phyloP scores from a whole-genome alignment of 1,284 basidiomycete species.

The Leccinum angustisporum region DNA sequence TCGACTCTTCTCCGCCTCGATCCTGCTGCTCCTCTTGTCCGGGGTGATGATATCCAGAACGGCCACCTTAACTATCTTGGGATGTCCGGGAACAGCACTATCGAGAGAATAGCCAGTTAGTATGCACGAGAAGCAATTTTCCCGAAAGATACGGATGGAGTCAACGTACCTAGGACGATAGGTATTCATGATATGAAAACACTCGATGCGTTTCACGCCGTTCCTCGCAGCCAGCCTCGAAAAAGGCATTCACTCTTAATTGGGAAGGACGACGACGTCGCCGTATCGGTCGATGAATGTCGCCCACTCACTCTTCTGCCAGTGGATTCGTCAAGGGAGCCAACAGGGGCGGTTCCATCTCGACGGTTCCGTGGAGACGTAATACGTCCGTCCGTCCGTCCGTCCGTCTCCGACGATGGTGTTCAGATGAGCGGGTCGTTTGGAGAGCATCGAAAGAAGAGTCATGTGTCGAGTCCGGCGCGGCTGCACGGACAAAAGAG shows the following conservation, averaged over 20 bases:
- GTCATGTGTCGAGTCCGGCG: constrained; percentile 71
- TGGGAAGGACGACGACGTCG: constrained; percentile 79
- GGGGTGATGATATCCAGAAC: constrained; percentile 79
- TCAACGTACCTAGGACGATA: constrained; percentile 61
- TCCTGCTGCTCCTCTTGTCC: constrained; percentile 58
- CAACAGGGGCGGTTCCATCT: constrained; percentile 81
- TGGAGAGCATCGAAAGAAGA: constrained; percentile 70
- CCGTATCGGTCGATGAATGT: constrained; percentile 82
- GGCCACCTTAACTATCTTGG: constrained; percentile 66
- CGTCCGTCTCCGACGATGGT: constrained; percentile 79
- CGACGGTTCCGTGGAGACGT: constrained; percentile 86
- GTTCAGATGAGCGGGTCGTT: constrained; percentile 67
- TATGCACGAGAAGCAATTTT: too few relatives aligned
- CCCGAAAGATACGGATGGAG: neutral
- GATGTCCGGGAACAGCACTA: constrained; percentile 69
- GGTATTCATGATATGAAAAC: constrained; percentile 81
- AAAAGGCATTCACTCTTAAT: constrained; percentile 79
- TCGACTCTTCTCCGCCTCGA: constrained; percentile 67
- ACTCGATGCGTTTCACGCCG: constrained; percentile 80
- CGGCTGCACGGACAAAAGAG: constrained; percentile 43
- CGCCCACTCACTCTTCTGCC: constrained; percentile 45
- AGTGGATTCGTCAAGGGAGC: constrained; percentile 50
- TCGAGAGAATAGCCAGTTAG: neutral
- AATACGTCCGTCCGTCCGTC: constrained; percentile 69
- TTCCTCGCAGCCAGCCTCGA: constrained; percentile 81